Evolutionary conservation across 805 yeast genomes (phyloP).

Genomic region (Candida patagonica): DNA sequence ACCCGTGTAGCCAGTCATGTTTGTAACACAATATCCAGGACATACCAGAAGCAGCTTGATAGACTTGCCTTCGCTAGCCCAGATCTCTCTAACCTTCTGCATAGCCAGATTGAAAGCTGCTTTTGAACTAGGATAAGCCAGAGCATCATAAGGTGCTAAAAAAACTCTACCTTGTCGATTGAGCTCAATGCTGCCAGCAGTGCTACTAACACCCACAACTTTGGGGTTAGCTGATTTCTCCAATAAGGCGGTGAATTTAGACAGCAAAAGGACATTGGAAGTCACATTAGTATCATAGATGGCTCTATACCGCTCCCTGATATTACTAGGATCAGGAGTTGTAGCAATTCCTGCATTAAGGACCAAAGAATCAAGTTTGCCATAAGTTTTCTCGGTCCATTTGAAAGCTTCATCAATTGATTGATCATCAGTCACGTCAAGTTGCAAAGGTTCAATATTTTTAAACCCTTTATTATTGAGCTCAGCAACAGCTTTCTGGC

Average conservation of each 20-base stretch:
- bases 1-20: constrained; percentile 1
- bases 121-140: not conserved
- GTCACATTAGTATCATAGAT: constrained; percentile 2
- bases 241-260: not conserved
- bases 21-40: constrained; percentile 3
- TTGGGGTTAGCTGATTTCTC: not conserved
- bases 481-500: not conserved
- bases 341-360: not conserved
- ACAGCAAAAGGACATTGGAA: not conserved
- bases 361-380: constrained; percentile 3
- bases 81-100: too few relatives aligned
- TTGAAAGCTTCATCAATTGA: not conserved
- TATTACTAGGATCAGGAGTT: not conserved
- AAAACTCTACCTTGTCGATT: too few relatives aligned
- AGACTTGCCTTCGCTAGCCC: too few relatives aligned
- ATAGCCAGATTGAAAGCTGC: constrained; percentile 1
- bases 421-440: not conserved
- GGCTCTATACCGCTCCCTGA: not conserved
- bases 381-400: not conserved
- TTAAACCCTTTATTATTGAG: not conserved
- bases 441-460: too few relatives aligned
- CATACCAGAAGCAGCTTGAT: not conserved
- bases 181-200: not conserved
- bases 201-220: not conserved
- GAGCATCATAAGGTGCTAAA: too few relatives aligned